Evolutionary conservation across 164 flowering plant species (phyloP).

Genomic region (Berberis vulgaris): DNA sequence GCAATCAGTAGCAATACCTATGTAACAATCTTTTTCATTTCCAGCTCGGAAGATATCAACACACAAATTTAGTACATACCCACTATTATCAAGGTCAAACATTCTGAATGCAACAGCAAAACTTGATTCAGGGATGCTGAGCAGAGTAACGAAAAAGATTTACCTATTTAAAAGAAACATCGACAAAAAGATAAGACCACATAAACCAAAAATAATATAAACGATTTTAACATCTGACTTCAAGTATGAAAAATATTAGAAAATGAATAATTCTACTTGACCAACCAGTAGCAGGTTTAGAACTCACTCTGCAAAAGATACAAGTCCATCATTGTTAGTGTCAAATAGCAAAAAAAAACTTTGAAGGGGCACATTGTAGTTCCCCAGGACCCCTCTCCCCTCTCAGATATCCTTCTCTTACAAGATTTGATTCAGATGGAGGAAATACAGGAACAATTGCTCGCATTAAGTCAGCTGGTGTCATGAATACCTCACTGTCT

Average conservation of each 20-base stretch:
- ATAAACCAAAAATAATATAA: too few relatives aligned
- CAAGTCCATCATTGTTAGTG: conserved; percentile 66
- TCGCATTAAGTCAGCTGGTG: conserved; percentile 88
- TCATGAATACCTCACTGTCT: conserved; percentile 74
- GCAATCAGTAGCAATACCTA: too few relatives aligned
- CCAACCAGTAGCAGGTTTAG: not conserved
- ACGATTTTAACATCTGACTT: too few relatives aligned
- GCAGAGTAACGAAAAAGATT: conserved; percentile 84
- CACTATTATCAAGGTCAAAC: conserved; percentile 80
- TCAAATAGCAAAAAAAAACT: conserved; percentile 88
- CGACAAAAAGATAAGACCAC: not conserved
- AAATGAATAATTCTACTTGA: not conserved
- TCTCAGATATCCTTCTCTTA: conserved; percentile 71
- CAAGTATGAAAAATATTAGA: not conserved
- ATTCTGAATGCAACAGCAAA: conserved; percentile 85
- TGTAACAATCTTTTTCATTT: too few relatives aligned
- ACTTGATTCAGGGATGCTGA: conserved; percentile 93
- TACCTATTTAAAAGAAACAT: conserved; percentile 46
- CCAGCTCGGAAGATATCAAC: not conserved
- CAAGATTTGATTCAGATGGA: conserved; percentile 71
- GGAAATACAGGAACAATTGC: conserved; percentile 96
- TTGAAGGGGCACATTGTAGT: conserved; percentile 56
- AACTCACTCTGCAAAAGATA: conserved; percentile 90
- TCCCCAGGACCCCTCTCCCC: conserved; percentile 74
- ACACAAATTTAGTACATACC: conserved; percentile 33